Conservation (phyloP, 306 rosid species). For the Cucumis hystrix region DNA sequence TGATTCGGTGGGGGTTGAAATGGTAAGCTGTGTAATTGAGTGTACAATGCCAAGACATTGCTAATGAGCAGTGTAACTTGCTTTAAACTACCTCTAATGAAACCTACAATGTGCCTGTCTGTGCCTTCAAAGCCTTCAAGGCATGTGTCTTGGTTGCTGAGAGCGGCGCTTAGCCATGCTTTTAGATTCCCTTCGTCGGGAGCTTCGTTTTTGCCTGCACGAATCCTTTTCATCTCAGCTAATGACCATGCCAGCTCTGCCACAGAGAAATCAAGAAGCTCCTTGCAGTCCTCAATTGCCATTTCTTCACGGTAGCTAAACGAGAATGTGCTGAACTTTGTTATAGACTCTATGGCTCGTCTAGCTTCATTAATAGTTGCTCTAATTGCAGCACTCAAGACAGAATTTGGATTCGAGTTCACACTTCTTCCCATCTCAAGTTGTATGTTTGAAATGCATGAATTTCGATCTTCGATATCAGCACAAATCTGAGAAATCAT, state of each 20-base stretch:
- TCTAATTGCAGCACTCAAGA: slow-evolving; percentile 56
- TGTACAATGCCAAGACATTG: slow-evolving; percentile 60
- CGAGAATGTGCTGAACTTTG: slow-evolving; percentile 55
- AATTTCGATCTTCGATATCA: slow-evolving; percentile 32
- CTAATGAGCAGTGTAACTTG: slow-evolving; percentile 77
- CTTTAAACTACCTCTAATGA: slow-evolving; percentile 58
- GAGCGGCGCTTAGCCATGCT: slow-evolving; percentile 93
- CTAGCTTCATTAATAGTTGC: slow-evolving; percentile 50
- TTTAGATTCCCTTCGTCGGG: slow-evolving; percentile 56
- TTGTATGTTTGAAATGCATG: slow-evolving; percentile 47
- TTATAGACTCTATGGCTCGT: slow-evolving; percentile 44
- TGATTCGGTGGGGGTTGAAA: slow-evolving; percentile 31
- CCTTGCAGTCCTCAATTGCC: slow-evolving; percentile 86
- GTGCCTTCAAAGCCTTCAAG: slow-evolving; percentile 97
- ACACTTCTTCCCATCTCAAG: slow-evolving; percentile 33
- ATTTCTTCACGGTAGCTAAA: slow-evolving; percentile 54
- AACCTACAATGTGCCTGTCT: slow-evolving; percentile 52
- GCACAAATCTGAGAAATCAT: slow-evolving; percentile 53
- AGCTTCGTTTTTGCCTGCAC: slow-evolving; percentile 26
- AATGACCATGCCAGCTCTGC: slow-evolving; percentile 83
- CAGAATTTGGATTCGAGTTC: slow-evolving; percentile 27
- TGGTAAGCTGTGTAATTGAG: slow-evolving; percentile 53
- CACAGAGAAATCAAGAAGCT: slow-evolving; percentile 77
- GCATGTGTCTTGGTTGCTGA: slow-evolving; percentile 92
- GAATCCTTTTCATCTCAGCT: slow-evolving; percentile 54